A percentile compares a stretch with the other conserved stretches of the same genome.
Evolutionary conservation across 2,329 filamentous ascomycete genomes (phyloP).

Genomic region (Pseudohalonectria lignicola): DNA sequence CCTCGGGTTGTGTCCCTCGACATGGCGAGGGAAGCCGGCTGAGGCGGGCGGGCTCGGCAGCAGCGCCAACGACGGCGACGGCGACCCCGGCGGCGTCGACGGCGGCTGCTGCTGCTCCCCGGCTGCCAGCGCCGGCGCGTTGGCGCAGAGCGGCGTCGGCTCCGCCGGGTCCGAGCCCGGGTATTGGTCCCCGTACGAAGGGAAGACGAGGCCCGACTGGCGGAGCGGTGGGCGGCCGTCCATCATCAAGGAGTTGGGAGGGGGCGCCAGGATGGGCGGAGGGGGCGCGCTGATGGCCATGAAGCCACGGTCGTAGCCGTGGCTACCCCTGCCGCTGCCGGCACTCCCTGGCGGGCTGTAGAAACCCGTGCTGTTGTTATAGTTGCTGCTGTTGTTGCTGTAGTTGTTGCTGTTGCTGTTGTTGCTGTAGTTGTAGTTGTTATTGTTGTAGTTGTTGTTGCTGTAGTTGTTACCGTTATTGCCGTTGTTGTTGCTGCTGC

Average conservation of each 20-base stretch:
- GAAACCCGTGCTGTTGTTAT: not conserved
- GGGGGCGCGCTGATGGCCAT: too few species aligned
- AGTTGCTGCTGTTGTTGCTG: not conserved
- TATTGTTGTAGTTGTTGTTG: not conserved
- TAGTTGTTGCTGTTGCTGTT: not conserved
- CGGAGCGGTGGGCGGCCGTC: too few species aligned
- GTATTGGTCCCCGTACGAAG: too few species aligned
- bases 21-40: not conserved
- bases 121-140: too few species aligned
- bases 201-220: too few species aligned
- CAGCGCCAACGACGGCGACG: not conserved
- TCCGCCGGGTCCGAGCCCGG: too few species aligned
- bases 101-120: not conserved
- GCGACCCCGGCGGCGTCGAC: not conserved
- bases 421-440: not conserved
- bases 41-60: conserved; percentile 1
- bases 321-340: not conserved
- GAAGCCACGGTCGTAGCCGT: too few species aligned
- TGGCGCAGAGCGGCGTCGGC: too few species aligned
- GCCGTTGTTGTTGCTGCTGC: not conserved
- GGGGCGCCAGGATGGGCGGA: too few species aligned
- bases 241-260: too few species aligned
- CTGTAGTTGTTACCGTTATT: not conserved
- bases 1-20: not conserved
- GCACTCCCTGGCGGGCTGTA: not conserved